phyloP scores from a whole-genome alignment of 441 rosid genomes.

The Adansonia rubrostipa region DNA sequence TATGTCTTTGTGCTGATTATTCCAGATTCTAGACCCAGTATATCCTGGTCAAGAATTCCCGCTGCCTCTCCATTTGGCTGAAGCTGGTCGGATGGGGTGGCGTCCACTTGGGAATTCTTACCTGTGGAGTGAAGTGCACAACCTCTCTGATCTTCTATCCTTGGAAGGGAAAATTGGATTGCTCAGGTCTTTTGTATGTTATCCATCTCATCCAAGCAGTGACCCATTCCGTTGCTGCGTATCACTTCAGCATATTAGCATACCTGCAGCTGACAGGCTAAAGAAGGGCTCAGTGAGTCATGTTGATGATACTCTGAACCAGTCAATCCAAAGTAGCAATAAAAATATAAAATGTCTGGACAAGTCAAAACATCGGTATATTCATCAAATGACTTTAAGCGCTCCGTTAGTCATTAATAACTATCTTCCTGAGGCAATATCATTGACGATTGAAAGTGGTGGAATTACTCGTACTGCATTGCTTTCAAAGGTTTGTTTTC shows the following conservation, averaged over 20 bases:
- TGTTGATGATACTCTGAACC: slow-evolving; percentile 35
- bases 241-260: slow-evolving; percentile 62
- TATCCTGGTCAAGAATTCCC: slow-evolving; percentile 93
- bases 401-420: slow-evolving; percentile 75
- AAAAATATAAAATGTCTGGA: slow-evolving; percentile 44
- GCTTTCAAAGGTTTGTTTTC: slow-evolving; percentile 79
- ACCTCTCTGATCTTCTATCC: slow-evolving; percentile 74
- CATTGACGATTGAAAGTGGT: slow-evolving; percentile 76
- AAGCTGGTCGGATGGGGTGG: slow-evolving; percentile 90
- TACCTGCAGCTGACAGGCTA: slow-evolving; percentile 51
- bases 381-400: slow-evolving; percentile 78
- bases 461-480: slow-evolving; percentile 62
- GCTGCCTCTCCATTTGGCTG: slow-evolving; percentile 91
- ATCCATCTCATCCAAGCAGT: slow-evolving; percentile 91
- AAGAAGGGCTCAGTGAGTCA: slow-evolving; percentile 41
- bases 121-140: slow-evolving; percentile 95
- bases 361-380: slow-evolving; percentile 50
- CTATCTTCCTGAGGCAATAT: slow-evolving; percentile 77
- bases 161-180: slow-evolving; percentile 80
- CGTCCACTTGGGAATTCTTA: slow-evolving; percentile 86
- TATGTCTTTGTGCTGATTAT: slow-evolving; percentile 21
- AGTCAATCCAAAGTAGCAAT: slow-evolving; percentile 40
- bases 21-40: slow-evolving; percentile 89
- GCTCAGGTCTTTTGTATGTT: slow-evolving; percentile 88
- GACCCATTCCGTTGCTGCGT: slow-evolving; percentile 91